Conservation (phyloP, 2,329 filamentous ascomycete genomes). For the Fusarium nisikadoi region DNA sequence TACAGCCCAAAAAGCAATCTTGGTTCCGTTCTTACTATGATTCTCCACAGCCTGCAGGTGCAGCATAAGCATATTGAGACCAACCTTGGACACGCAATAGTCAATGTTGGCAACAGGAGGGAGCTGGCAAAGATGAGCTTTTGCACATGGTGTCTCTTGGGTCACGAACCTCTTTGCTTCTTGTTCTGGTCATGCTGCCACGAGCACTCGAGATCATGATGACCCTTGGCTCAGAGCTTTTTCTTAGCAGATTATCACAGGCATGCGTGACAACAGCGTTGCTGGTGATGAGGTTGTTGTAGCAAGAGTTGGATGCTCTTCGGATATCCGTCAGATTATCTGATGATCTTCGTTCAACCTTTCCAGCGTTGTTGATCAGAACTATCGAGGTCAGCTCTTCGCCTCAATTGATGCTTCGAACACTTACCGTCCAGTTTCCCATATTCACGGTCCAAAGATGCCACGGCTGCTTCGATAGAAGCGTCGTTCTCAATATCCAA, state of each 20-base stretch:
- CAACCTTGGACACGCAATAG: constrained; percentile 12
- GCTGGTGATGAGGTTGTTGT: constrained; percentile 12
- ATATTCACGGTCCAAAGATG: neutral
- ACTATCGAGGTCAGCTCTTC: neutral
- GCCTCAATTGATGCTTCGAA: accelerated
- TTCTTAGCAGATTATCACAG: neutral
- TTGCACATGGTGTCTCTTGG: accelerated
- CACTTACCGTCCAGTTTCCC: neutral
- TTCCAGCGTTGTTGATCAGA: constrained; percentile 7
- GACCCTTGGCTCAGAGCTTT: neutral
- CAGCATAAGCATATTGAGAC: constrained; percentile 7
- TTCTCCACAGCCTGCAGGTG: neutral
- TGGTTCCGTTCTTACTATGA: neutral
- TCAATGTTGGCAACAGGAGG: constrained; percentile 8
- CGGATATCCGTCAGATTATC: neutral
- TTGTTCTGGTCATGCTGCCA: neutral
- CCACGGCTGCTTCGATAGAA: neutral
- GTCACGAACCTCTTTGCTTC: neutral
- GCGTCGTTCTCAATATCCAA: constrained; percentile 2
- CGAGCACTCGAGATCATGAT: constrained; percentile 23
- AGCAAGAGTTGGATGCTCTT: neutral
- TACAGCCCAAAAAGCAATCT: constrained; percentile 5
- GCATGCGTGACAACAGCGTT: neutral
- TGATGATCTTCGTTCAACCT: neutral
- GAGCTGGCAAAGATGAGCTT: neutral